Conservation (phyloP, 805 yeast genomes). For the Barnettozyma wickerhamii region DNA sequence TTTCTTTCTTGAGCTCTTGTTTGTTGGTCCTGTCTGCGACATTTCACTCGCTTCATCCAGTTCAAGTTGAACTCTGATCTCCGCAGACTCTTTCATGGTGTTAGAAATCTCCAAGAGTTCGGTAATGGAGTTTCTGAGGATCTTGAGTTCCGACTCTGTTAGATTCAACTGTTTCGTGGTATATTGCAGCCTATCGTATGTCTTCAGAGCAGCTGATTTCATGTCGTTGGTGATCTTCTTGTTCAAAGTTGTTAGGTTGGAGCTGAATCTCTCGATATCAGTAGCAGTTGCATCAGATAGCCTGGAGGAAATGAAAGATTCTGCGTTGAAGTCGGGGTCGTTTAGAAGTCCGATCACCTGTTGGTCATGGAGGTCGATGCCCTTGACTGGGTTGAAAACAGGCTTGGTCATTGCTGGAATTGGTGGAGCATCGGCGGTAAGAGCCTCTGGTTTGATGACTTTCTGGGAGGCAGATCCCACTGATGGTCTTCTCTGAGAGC, state of each 20-base stretch:
- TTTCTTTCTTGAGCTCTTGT: slow-evolving; percentile 7
- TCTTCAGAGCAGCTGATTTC: slow-evolving; percentile 53
- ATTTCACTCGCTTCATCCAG: slow-evolving; percentile 22
- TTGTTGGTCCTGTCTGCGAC: slow-evolving; percentile 12
- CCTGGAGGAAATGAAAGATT: slow-evolving; percentile 41
- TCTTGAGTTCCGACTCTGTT: slow-evolving; percentile 63
- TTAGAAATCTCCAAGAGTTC: slow-evolving; percentile 57
- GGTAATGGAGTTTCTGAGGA: slow-evolving; percentile 53
- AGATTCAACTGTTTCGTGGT: slow-evolving; percentile 55
- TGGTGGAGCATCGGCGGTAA: slow-evolving; percentile 4
- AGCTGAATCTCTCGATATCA: slow-evolving; percentile 67
- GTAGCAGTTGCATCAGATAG: slow-evolving; percentile 64
- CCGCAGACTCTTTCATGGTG: slow-evolving; percentile 59
- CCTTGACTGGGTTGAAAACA: slow-evolving; percentile 9
- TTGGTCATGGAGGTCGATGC: slow-evolving; percentile 20
- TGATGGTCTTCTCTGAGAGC: slow-evolving; percentile 1
- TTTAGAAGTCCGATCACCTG: slow-evolving; percentile 32
- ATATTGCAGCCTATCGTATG: slow-evolving; percentile 55
- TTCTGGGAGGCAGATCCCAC: background rate
- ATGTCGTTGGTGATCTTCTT: slow-evolving; percentile 51
- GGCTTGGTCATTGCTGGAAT: slow-evolving; percentile 4
- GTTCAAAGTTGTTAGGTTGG: slow-evolving; percentile 46
- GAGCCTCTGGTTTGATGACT: background rate
- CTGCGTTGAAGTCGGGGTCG: slow-evolving; percentile 43
- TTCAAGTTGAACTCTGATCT: slow-evolving; percentile 47